These are phyloP conservation scores for Boletus reticuloceps DNA, from an alignment of 768 basidiomycete genomes.

Conservation along the genomic window DNA sequence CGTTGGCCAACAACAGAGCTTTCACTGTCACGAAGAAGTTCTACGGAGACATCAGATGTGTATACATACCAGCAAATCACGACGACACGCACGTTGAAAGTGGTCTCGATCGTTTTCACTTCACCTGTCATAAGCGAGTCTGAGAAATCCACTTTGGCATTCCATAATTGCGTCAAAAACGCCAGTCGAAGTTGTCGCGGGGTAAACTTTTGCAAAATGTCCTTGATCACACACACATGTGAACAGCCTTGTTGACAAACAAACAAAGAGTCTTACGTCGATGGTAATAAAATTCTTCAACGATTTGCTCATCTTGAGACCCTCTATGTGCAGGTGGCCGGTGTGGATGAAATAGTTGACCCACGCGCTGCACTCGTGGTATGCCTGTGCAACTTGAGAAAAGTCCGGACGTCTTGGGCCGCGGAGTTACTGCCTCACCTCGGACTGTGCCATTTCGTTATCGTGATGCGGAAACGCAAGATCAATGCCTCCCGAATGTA, in stretches of 20 bases:
- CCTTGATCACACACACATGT: slow-evolving; percentile 44
- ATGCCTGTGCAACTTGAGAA: slow-evolving; percentile 58
- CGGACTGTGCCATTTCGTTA: slow-evolving; percentile 97
- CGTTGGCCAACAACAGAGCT: slow-evolving; percentile 63
- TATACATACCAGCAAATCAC: neutral
- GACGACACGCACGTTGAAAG: slow-evolving; percentile 68
- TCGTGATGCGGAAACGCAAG: slow-evolving; percentile 99
- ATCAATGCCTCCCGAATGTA: slow-evolving; percentile 96
- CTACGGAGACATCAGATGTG: slow-evolving; percentile 38
- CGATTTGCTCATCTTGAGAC: slow-evolving; percentile 98
- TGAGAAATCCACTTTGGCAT: slow-evolving; percentile 90
- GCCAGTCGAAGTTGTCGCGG: slow-evolving; percentile 88
- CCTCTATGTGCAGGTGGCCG: slow-evolving; percentile 97
- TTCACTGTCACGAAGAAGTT: slow-evolving; percentile 92
- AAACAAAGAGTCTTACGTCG: slow-evolving; percentile 49
- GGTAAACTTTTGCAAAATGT: slow-evolving; percentile 79
- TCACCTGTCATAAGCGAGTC: slow-evolving; percentile 87
- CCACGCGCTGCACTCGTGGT: slow-evolving; percentile 89
- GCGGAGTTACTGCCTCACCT: slow-evolving; percentile 48
- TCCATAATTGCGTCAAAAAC: slow-evolving; percentile 91
- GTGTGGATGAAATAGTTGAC: slow-evolving; percentile 99
- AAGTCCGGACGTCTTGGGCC: neutral
- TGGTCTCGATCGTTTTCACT: slow-evolving; percentile 78
- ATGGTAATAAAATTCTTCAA: slow-evolving; percentile 99
- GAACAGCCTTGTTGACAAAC: too few species aligned